phyloP scores from a whole-genome alignment of 371 early-diverging fungal species.

The Fennellomyces sp. region DNA sequence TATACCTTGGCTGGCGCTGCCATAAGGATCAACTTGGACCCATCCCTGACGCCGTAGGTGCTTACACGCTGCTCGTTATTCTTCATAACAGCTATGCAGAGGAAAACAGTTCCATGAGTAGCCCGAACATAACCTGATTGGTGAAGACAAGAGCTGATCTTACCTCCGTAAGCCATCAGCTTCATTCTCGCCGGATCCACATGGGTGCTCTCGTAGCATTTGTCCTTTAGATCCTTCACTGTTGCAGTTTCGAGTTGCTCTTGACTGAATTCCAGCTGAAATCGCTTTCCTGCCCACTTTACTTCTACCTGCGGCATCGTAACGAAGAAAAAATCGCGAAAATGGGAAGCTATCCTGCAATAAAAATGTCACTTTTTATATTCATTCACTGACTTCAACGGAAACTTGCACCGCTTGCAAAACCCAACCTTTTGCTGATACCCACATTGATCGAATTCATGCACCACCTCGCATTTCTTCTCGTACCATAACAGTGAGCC shows the following conservation, averaged over 20 bases:
- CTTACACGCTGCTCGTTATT: slow-evolving; percentile 12
- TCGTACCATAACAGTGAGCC: too few species aligned
- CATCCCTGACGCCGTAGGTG: slow-evolving; percentile 20
- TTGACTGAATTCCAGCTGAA: slow-evolving; percentile 26
- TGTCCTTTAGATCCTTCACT: slow-evolving; percentile 32
- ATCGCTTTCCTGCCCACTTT: slow-evolving; percentile 31
- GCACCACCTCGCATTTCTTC: too few species aligned
- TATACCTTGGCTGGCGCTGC: slow-evolving; percentile 6
- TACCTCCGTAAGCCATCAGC: slow-evolving; percentile 46
- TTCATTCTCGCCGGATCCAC: slow-evolving; percentile 21
- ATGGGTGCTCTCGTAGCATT: slow-evolving; percentile 31
- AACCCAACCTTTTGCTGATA: too few species aligned
- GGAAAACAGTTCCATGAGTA: background rate
- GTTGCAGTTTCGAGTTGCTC: slow-evolving; percentile 25
- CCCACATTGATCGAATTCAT: too few species aligned
- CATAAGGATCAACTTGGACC: slow-evolving; percentile 20
- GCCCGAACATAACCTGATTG: background rate
- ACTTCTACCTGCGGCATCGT: slow-evolving; percentile 17
- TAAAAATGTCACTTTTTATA: background rate
- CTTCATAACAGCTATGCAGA: slow-evolving; percentile 27
- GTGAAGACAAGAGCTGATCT: background rate
- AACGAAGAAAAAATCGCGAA: background rate
- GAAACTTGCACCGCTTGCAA: too few species aligned
- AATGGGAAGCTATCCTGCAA: background rate
- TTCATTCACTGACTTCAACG: background rate